Percentiles rank a stretch among this genome's conserved stretches.
Conservation (phyloP, 2,329 filamentous ascomycete species). For the Fusarium chaquense region DNA sequence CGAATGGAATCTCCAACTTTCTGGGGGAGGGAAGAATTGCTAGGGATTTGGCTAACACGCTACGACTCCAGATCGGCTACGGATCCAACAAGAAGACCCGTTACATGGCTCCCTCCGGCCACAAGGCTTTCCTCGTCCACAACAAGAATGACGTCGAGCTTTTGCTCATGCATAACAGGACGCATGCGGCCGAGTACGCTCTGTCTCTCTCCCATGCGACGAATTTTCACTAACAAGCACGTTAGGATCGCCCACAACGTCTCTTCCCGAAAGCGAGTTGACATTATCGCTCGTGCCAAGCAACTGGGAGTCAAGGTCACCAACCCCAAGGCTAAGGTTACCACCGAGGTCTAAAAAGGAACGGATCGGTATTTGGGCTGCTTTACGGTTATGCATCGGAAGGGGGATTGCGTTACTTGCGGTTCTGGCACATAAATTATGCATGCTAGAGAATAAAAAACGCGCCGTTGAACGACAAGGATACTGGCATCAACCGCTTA, state of each 20-base stretch:
- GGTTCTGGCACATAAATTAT: slow-evolving; percentile 47
- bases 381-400: slow-evolving; percentile 51
- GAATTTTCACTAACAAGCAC: slow-evolving; percentile 36
- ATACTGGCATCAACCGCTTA: slow-evolving; percentile 42
- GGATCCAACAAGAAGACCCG: slow-evolving; percentile 99
- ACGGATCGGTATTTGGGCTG: slow-evolving; percentile 48
- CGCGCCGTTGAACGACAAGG: slow-evolving; percentile 50
- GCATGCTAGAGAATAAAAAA: slow-evolving; percentile 50
- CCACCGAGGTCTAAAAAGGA: slow-evolving; percentile 82
- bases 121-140: slow-evolving; percentile 99
- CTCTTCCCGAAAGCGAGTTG: slow-evolving; percentile 98
- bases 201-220: neutral
- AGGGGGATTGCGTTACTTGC: slow-evolving; percentile 50
- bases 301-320: slow-evolving; percentile 99
- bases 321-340: slow-evolving; percentile 99
- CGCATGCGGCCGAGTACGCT: slow-evolving; percentile 97
- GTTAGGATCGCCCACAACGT: slow-evolving; percentile 95
- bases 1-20: slow-evolving; percentile 10
- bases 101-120: slow-evolving; percentile 98
- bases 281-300: slow-evolving; percentile 97
- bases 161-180: slow-evolving; percentile 99
- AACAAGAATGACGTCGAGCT: slow-evolving; percentile 97
- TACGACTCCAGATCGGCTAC: slow-evolving; percentile 83
- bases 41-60: slow-evolving; percentile 28
- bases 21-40: neutral